Evolutionary conservation across 352 stramenopile species (phyloP).

Genomic region (Blastocystis sp.): DNA sequence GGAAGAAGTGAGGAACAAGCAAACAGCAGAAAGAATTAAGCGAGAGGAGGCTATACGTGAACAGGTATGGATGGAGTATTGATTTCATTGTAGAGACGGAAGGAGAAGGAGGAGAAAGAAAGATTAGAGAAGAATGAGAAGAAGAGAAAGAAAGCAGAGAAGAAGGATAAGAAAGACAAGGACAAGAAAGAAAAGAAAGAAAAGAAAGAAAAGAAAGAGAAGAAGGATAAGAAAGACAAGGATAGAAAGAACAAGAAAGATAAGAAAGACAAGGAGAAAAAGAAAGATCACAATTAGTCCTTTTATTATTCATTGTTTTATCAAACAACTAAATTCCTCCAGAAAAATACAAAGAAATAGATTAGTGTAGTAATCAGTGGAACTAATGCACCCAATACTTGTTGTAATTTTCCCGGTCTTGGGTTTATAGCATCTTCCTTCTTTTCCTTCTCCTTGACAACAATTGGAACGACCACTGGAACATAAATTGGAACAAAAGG

Average conservation of each 20-base stretch:
- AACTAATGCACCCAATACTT: background rate
- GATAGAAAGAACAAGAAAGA: constrained; percentile 55
- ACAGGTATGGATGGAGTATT: background rate
- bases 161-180: constrained; percentile 34
- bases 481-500: constrained; percentile 32
- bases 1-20: constrained; percentile 55
- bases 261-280: constrained; percentile 8
- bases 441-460: background rate
- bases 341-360: background rate
- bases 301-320: constrained; percentile 11
- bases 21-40: constrained; percentile 34
- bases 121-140: constrained; percentile 47
- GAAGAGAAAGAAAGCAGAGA: constrained; percentile 6
- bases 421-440: background rate
- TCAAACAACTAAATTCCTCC: constrained; percentile 29
- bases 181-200: constrained; percentile 24
- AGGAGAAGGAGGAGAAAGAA: constrained; percentile 60
- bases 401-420: background rate
- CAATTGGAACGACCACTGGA: constrained; percentile 17
- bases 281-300: constrained; percentile 18
- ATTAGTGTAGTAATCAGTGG: background rate
- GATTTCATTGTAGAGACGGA: constrained; percentile 17
- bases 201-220: constrained; percentile 1
- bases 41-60: constrained; percentile 48
- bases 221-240: constrained; percentile 59